Base-by-base conservation (phyloP, 2,329 filamentous ascomycete genomes). In the Alternaria consortialis region DNA sequence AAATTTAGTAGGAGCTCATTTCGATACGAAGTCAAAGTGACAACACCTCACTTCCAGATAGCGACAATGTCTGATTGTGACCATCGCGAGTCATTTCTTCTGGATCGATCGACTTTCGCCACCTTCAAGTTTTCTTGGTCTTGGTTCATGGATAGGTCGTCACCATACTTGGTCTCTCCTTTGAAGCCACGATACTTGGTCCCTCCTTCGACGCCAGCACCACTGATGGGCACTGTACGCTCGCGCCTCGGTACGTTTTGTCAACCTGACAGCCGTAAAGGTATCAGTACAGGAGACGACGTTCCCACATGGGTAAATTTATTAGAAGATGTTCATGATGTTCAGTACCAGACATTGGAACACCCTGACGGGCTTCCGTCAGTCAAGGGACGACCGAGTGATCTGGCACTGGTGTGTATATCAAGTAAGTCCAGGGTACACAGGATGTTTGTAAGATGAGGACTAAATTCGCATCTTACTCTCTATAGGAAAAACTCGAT, bases 41-140 rank as follows among this genome's bases (percentile, higher is more conserved):
- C 64, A 2, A 65, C 62, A 1, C 64, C 64, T 39, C 53, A 63
- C 27, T 56, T 63, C 40, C 8, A 47, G 12, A 62, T 51, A 1
- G 15, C n/a, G 5, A 31, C 32, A 12, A 53, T 32, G 17, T 4
- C 17, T 37, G 8, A 53, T 7, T 53, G 25, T 23, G 27, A 53
- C 3, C 3, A 27, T 7, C 40, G 15, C 23, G 13, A 4, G 7
- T 44, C 42, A 2, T 44, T 44, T 12, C 3, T 27, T 3, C 13
- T n/a, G 7, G 7, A 44, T 5, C 11, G 17, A 9, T 0, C 3
- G 0, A 46, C 20, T 20, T 20, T 20, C 20, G 2, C 20, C 20
- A 20, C 20, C 20, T 20, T 20, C 20, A 5, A 9, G 3, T 44
- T n/a, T 44, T 13, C 42, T 4, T n/a, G 42, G 23, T 44, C 42